Conservation (phyloP, 805 yeast genomes). For the Sugiyamaella lignohabitans region DNA sequence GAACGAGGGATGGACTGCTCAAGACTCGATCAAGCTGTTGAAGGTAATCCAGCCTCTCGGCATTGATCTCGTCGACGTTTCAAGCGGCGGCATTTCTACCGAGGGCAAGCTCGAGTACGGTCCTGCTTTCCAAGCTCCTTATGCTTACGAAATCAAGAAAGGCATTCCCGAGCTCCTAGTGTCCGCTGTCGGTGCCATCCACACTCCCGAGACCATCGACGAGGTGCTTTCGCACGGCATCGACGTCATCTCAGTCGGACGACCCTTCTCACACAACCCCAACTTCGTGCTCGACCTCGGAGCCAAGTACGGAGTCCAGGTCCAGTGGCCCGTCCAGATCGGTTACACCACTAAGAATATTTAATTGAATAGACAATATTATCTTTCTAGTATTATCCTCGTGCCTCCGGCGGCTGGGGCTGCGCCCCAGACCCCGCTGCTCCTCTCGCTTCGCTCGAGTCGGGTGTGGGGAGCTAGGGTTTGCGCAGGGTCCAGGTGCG, state of each 20-base stretch:
- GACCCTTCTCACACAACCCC: conserved; percentile 43
- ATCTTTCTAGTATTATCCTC: neutral
- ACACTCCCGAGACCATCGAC: conserved; percentile 34
- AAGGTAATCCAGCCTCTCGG: conserved; percentile 26
- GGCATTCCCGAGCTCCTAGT: conserved; percentile 41
- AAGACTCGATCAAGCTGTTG: conserved; percentile 35
- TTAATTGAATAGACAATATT: neutral
- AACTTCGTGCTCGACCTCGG: conserved; percentile 48
- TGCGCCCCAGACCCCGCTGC: neutral
- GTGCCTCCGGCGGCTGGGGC: neutral
- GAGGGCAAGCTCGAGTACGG: conserved; percentile 28
- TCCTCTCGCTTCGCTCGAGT: too few relatives aligned
- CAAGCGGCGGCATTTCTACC: conserved; percentile 50
- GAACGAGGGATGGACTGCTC: conserved; percentile 36
- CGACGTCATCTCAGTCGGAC: conserved; percentile 45
- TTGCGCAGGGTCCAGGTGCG: too few relatives aligned
- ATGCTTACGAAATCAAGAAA: conserved; percentile 39
- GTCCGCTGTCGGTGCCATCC: conserved; percentile 44
- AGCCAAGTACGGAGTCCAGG: conserved; percentile 39
- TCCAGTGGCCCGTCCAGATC: conserved; percentile 34
- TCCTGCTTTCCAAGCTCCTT: conserved; percentile 36
- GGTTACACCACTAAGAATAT: conserved; percentile 7
- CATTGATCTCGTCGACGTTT: conserved; percentile 48
- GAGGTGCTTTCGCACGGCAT: conserved; percentile 37
- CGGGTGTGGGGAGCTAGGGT: too few relatives aligned